A percentile compares a stretch with the other conserved stretches of the same genome.
Evolutionary conservation across 352 stramenopile genomes (phyloP).

Genomic region (Pythium phragmiticola): DNA sequence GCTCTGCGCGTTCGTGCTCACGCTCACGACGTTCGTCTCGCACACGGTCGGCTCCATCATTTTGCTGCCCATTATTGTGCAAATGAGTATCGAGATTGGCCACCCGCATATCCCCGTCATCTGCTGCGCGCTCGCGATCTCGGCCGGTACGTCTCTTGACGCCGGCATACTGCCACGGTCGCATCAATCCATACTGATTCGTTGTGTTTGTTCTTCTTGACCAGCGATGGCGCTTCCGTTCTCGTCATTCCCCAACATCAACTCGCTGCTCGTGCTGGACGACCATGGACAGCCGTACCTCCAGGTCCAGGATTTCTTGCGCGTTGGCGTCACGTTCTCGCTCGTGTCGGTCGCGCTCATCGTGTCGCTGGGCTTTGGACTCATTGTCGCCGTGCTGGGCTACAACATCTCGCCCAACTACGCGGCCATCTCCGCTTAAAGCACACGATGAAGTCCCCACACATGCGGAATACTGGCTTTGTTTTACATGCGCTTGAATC

Average conservation of each 20-base stretch:
- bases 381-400: constrained; percentile 81
- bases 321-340: constrained; percentile 84
- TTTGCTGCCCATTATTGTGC: constrained; percentile 90
- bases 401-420: constrained; percentile 65
- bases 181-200: neutral
- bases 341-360: constrained; percentile 84
- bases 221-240: constrained; percentile 90
- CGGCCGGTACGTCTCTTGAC: constrained; percentile 55
- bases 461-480: constrained; percentile 1
- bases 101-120: constrained; percentile 87
- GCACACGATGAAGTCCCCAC: neutral
- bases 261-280: constrained; percentile 89
- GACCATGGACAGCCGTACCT: constrained; percentile 88
- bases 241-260: constrained; percentile 93
- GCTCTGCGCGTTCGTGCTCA: constrained; percentile 84
- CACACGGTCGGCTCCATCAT: constrained; percentile 93
- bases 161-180: neutral
- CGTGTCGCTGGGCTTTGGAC: constrained; percentile 79
- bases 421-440: constrained; percentile 20
- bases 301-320: constrained; percentile 85
- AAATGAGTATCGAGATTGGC: constrained; percentile 86
- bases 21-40: constrained; percentile 91
- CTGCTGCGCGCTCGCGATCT: constrained; percentile 84
- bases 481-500: constrained; percentile 7
- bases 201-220: constrained; percentile 1